Conservation (phyloP, 2,329 filamentous ascomycete genomes). For the Fusarium stilboides region DNA sequence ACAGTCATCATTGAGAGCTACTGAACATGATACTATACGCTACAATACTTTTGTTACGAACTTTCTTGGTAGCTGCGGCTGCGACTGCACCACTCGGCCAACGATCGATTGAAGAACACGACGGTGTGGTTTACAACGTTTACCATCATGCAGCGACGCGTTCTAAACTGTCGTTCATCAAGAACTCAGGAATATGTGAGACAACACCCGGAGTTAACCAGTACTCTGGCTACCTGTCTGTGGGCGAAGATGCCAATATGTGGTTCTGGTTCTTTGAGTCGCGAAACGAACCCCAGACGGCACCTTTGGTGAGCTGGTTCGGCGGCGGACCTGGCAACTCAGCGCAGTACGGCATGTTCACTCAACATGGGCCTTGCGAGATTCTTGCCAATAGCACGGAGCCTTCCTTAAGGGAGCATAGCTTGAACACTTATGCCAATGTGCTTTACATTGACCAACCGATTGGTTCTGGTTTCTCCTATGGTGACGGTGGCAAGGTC, state of each 20-base stretch:
- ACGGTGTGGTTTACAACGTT: neutral
- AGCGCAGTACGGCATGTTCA: constrained; percentile 5
- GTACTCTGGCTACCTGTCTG: neutral
- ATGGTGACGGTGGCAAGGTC: neutral
- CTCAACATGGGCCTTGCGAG: neutral
- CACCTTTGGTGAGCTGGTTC: constrained; percentile 5
- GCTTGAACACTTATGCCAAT: neutral
- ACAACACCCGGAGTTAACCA: constrained; percentile 1
- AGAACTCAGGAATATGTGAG: neutral
- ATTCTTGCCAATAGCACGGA: neutral
- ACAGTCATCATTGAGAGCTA: too few relatives aligned
- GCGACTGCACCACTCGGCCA: neutral
- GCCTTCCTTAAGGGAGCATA: constrained; percentile 1
- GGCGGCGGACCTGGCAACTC: constrained; percentile 2
- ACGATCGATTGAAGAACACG: neutral
- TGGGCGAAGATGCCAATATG: constrained; percentile 3
- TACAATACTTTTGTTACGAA: too few relatives aligned
- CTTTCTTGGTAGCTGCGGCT: neutral
- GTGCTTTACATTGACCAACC: constrained; percentile 3
- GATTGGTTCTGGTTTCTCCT: neutral
- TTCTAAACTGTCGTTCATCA: neutral
- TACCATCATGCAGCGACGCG: neutral
- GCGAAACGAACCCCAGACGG: neutral
- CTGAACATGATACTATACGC: too few relatives aligned
- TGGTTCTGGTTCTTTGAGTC: constrained; percentile 11